A percentile compares a stretch with the other conserved stretches of the same genome.
phyloP scores from a whole-genome alignment of 495 filamentous ascomycete genomes.

The Penicillium bialowiezense region DNA sequence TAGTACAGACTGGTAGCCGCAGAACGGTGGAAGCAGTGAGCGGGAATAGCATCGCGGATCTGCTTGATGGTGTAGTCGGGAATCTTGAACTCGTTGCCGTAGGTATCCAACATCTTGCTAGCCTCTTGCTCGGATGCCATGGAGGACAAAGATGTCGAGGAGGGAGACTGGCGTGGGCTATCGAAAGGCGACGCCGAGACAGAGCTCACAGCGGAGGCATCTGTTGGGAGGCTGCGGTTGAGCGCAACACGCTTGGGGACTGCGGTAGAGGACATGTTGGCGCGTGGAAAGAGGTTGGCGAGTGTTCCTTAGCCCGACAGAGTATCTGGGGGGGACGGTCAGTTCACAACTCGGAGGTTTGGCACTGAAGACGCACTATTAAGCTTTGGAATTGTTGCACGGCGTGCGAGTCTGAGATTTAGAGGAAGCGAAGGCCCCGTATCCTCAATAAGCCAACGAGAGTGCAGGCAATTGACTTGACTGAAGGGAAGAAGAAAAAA shows the following conservation, averaged over 20 bases:
- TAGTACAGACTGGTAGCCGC: slow-evolving; percentile 57
- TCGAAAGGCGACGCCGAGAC: slow-evolving; percentile 63
- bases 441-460: slow-evolving; percentile 6
- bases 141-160: slow-evolving; percentile 88
- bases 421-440: slow-evolving; percentile 2
- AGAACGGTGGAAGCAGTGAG: slow-evolving; percentile 66
- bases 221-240: slow-evolving; percentile 46
- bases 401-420: slow-evolving; percentile 1
- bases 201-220: slow-evolving; percentile 61
- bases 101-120: slow-evolving; percentile 62
- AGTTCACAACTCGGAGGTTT: background rate
- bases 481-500: background rate
- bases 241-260: slow-evolving; percentile 54
- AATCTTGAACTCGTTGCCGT: slow-evolving; percentile 68
- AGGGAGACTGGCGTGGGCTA: slow-evolving; percentile 73
- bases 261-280: slow-evolving; percentile 57
- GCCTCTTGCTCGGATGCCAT: slow-evolving; percentile 59
- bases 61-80: slow-evolving; percentile 72
- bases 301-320: too few species aligned
- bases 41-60: slow-evolving; percentile 60
- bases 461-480: slow-evolving; percentile 5
- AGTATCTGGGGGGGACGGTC: too few species aligned
- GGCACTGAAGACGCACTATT: background rate
- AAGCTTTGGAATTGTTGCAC: background rate
- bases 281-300: background rate